These are phyloP conservation scores for Solanum arcanum DNA, from an alignment of 257 asterid genomes.

Conservation along the genomic window DNA sequence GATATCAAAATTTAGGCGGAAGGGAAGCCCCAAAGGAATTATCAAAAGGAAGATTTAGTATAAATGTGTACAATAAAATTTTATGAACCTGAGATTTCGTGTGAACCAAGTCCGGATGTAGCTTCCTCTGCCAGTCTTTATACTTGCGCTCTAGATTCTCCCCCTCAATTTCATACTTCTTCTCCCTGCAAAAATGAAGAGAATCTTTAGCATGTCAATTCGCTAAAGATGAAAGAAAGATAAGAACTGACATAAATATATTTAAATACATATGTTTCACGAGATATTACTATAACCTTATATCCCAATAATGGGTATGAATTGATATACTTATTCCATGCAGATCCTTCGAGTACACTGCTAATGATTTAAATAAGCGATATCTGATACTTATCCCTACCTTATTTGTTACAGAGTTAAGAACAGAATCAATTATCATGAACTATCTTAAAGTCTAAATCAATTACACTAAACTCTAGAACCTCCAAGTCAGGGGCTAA, in stretches of 20 bases:
- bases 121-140: slow-evolving; percentile 95
- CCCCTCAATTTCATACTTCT: slow-evolving; percentile 40
- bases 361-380: background rate
- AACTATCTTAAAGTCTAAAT: background rate
- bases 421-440: background rate
- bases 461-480: background rate
- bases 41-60: background rate
- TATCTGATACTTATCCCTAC: background rate
- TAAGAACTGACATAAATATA: background rate
- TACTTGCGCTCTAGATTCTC: slow-evolving; percentile 63
- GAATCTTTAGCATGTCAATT: background rate
- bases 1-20: background rate
- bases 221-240: background rate
- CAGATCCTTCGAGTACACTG: background rate
- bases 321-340: background rate
- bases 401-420: background rate
- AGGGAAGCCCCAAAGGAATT: background rate
- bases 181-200: slow-evolving; percentile 33
- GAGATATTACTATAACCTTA: background rate
- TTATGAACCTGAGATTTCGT: slow-evolving; percentile 62
- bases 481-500: background rate
- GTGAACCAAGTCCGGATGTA: slow-evolving; percentile 96
- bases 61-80: background rate
- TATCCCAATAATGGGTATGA: background rate
- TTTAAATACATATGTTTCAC: background rate